A percentile compares a stretch with the other conserved stretches of the same genome.
Conservation (phyloP, 2,329 filamentous ascomycete species). For the Paradendryphiella salina region DNA sequence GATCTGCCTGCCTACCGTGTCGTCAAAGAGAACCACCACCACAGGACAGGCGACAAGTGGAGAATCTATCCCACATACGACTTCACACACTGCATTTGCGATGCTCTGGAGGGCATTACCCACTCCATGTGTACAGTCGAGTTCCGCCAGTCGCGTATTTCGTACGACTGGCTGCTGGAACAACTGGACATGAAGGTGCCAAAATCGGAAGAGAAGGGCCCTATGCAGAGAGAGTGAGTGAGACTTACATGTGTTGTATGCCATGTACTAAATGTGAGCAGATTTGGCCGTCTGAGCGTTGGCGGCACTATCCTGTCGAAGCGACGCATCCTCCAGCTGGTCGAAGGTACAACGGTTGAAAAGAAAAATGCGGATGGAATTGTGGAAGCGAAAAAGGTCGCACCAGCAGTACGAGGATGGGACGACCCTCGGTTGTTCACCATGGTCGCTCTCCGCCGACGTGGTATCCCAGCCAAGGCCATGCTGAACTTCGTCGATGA, state of each 20-base stretch:
- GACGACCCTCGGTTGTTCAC: slow-evolving; percentile 91
- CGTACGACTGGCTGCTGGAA: slow-evolving; percentile 90
- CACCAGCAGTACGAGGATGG: slow-evolving; percentile 75
- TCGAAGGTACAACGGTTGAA: slow-evolving; percentile 62
- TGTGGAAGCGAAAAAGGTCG: slow-evolving; percentile 46
- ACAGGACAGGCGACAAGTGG: slow-evolving; percentile 81
- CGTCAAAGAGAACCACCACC: slow-evolving; percentile 71
- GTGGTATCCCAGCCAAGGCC: slow-evolving; percentile 84
- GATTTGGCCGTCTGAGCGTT: slow-evolving; percentile 72
- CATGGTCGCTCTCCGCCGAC: slow-evolving; percentile 77
- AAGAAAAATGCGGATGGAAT: slow-evolving; percentile 51
- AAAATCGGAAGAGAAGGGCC: slow-evolving; percentile 54
- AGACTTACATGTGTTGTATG: neutral
- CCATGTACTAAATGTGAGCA: slow-evolving; percentile 20
- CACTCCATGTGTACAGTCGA: slow-evolving; percentile 94
- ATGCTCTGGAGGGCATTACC: slow-evolving; percentile 89
- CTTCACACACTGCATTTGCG: slow-evolving; percentile 86
- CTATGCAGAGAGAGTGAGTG: slow-evolving; percentile 84
- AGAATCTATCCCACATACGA: slow-evolving; percentile 95
- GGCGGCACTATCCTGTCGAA: slow-evolving; percentile 87
- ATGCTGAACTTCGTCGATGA: slow-evolving; percentile 90
- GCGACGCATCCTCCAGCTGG: slow-evolving; percentile 77
- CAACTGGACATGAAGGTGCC: slow-evolving; percentile 78
- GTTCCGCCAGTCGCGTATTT: slow-evolving; percentile 80
- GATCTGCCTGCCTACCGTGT: slow-evolving; percentile 90